Percentiles rank a stretch among this genome's conserved stretches.
Evolutionary conservation across 345 rosid genomes (phyloP).

Genomic region (Abelmoschus esculentus): DNA sequence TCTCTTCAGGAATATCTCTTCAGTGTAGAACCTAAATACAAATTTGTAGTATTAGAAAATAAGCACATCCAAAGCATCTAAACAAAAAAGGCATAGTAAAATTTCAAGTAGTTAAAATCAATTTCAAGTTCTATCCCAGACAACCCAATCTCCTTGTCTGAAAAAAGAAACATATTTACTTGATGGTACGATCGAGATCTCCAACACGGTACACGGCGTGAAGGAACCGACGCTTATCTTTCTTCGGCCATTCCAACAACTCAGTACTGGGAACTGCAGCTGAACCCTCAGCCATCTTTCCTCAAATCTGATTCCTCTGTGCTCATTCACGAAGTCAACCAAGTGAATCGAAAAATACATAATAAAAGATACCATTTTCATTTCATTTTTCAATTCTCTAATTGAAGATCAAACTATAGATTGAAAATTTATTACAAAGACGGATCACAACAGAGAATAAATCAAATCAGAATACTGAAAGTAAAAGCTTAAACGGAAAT

Average conservation of each 20-base stretch:
- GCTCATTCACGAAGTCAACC: background rate
- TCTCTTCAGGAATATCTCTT: conserved; percentile 91
- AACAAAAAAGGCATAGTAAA: background rate
- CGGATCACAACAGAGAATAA: background rate
- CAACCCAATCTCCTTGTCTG: no score
- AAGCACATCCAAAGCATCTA: background rate
- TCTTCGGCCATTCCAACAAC: conserved; percentile 79
- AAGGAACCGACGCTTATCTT: conserved; percentile 79
- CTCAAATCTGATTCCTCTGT: background rate
- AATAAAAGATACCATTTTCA: background rate
- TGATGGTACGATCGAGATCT: conserved; percentile 81
- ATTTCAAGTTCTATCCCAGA: no score
- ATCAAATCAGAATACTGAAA: background rate
- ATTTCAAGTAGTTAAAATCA: background rate
- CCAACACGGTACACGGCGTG: conserved; percentile 91
- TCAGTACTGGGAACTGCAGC: conserved; percentile 40
- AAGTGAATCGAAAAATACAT: background rate
- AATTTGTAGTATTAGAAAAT: background rate
- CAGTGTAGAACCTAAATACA: conserved; percentile 67
- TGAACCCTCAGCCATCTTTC: conserved; percentile 51
- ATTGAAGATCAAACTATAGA: background rate
- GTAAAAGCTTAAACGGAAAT: background rate
- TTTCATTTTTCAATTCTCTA: background rate
- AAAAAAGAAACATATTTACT: conserved; percentile 24
- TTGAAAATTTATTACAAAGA: background rate